Conservation (phyloP, 2,329 filamentous ascomycete species). For the Sphaerulina vaccinii region DNA sequence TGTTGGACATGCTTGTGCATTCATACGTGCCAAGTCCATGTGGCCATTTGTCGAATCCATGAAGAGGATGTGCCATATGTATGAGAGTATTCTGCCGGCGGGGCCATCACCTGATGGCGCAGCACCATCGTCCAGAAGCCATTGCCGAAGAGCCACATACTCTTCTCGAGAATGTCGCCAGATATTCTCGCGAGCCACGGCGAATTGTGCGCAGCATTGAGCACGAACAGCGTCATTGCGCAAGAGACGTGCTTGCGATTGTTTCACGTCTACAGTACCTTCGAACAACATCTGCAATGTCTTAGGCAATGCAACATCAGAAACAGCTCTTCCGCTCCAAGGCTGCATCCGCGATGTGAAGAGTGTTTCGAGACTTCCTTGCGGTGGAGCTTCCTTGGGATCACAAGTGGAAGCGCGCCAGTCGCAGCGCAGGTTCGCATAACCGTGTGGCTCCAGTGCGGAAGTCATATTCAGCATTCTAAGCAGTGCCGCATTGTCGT, state of each 20-base stretch:
- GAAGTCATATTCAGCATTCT: conserved; percentile 40
- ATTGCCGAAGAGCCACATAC: conserved; percentile 53
- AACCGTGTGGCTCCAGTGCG: conserved; percentile 43
- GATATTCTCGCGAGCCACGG: conserved; percentile 50
- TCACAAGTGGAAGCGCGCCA: conserved; percentile 48
- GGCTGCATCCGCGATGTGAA: conserved; percentile 41
- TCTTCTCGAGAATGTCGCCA: conserved; percentile 51
- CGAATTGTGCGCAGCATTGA: conserved; percentile 58
- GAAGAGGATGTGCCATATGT: conserved; percentile 53
- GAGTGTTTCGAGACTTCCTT: conserved; percentile 43
- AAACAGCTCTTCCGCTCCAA: conserved; percentile 40
- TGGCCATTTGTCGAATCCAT: conserved; percentile 28
- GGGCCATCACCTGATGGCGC: conserved; percentile 43
- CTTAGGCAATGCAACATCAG: conserved; percentile 28
- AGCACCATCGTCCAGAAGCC: conserved; percentile 48
- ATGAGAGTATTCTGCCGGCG: conserved; percentile 48
- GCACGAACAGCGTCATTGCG: conserved; percentile 33
- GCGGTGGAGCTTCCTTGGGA: conserved; percentile 39
- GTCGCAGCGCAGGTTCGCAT: conserved; percentile 53
- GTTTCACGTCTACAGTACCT: conserved; percentile 26
- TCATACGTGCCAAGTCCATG: conserved; percentile 41
- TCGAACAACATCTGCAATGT: conserved; percentile 25
- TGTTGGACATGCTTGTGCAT: conserved; percentile 40
- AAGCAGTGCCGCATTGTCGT: conserved; percentile 48
- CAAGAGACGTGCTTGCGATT: conserved; percentile 42